A percentile compares a stretch with the other conserved stretches of the same genome.
Evolutionary conservation across 495 filamentous ascomycete genomes (phyloP).

Genomic region (Neurospora sp.): DNA sequence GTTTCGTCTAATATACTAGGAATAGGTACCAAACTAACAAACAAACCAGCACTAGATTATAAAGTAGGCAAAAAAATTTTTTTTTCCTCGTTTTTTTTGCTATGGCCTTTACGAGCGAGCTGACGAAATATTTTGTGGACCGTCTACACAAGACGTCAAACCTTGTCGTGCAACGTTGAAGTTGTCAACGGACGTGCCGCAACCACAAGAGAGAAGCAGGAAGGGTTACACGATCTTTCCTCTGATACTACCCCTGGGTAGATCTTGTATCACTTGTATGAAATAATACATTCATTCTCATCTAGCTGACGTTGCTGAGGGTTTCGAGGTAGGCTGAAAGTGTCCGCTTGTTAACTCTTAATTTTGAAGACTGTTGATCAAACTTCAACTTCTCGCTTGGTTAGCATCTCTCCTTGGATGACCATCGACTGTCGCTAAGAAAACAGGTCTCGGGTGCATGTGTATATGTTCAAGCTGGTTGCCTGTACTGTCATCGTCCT

Average conservation of each 20-base stretch:
- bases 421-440: background rate
- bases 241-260: background rate
- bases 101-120: background rate
- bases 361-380: background rate
- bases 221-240: background rate
- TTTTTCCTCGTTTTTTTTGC: background rate
- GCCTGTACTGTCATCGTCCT: background rate
- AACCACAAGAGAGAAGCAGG: background rate
- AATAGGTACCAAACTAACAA: too few species aligned
- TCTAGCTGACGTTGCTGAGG: background rate
- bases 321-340: background rate
- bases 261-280: background rate
- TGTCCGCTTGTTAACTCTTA: background rate
- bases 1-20: too few species aligned
- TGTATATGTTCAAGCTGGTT: background rate
- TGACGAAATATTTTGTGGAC: background rate
- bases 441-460: background rate
- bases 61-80: background rate
- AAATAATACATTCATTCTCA: background rate
- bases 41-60: too few species aligned
- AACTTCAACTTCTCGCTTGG: background rate
- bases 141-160: background rate
- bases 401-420: background rate
- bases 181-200: background rate
- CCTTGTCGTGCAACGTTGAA: background rate